Conservation (phyloP, 164 flowering plant species). For the Sextonia rubra region DNA sequence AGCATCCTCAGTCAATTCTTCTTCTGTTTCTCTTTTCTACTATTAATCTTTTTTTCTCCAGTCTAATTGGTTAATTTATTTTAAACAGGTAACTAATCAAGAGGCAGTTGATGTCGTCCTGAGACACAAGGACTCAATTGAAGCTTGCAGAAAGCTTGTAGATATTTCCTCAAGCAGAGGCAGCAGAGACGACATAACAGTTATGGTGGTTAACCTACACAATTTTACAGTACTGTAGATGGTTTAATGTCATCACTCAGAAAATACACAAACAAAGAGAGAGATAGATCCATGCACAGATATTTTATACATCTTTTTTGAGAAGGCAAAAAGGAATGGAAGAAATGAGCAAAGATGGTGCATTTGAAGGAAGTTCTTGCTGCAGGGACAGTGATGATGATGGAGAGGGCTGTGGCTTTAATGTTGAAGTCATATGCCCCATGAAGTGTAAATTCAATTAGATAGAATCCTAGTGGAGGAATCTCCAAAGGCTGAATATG, state of each 20-base stretch:
- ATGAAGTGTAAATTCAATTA: background rate
- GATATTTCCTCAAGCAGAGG: constrained; percentile 44
- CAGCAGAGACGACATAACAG: constrained; percentile 44
- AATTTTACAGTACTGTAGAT: constrained; percentile 5
- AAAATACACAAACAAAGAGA: background rate
- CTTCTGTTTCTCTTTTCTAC: background rate
- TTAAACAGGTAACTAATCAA: constrained; percentile 39
- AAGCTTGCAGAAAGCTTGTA: constrained; percentile 45
- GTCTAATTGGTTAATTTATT: background rate
- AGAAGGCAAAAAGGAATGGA: background rate
- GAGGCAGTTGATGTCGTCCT: constrained; percentile 50
- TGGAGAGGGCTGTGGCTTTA: background rate
- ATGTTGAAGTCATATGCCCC: background rate
- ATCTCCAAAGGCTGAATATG: background rate
- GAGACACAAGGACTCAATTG: constrained; percentile 13
- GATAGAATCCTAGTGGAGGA: background rate
- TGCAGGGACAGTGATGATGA: background rate
- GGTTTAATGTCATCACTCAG: background rate
- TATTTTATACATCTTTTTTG: too few species aligned
- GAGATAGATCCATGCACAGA: background rate
- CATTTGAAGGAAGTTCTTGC: background rate
- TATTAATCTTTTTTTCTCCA: background rate
- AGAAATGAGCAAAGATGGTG: background rate
- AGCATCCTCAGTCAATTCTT: background rate
- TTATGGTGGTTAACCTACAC: constrained; percentile 40